Evolutionary conservation across 176 grass and related monocot species (phyloP), one percentile per base, ranked within the genome.

Genomic region (Zoysia pacifica): DNA sequence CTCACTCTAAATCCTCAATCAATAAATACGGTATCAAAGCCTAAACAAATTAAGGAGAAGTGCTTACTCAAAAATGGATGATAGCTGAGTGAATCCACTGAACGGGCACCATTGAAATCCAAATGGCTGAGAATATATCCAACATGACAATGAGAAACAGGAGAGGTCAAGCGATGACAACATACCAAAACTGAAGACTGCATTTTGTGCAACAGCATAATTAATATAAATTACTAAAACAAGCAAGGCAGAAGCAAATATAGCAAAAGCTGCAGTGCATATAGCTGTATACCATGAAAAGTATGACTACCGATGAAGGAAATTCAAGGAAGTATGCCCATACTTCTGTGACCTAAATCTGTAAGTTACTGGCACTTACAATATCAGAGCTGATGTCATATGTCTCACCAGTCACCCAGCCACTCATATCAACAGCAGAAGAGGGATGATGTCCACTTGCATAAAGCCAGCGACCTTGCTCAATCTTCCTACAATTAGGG

Each of bases 21-120:
- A 59, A 50, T 77, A 81, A 77, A 46, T 16, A 66, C 41, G 8
- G 36, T 42, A 52, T 45, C 37, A 65, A 65, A 71, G 40, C 11
- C 2, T 48, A 72, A 81, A 18, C 50, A 38, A 81, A 68, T 41
- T 61, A 71, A 85, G 11, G 37, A 85, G 68, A 83, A 67, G 79
- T 82, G 49, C 91, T 99, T 95, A 99, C 96, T 91, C 90, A 56
- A 93, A 91, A n/a, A 99, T 75, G 18, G 96, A 93, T 81, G 92
- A 81, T 83, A 95, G 79, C 78, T 95, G 96, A 13, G 90, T 93
- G 75, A 95, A 95, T 86, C 96, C 96, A 86, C 82, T 91, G 63
- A 99, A 87, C 38, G 96, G 92, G 62, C 93, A 95, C 96, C 92
- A 95, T 10, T 93, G 96, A 87, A 95, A 87, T 86, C 91, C 94